A percentile compares a stretch with the other conserved stretches of the same genome.
Conservation (phyloP, 2,329 filamentous ascomycete species). For the Aspergillus uvarum region DNA sequence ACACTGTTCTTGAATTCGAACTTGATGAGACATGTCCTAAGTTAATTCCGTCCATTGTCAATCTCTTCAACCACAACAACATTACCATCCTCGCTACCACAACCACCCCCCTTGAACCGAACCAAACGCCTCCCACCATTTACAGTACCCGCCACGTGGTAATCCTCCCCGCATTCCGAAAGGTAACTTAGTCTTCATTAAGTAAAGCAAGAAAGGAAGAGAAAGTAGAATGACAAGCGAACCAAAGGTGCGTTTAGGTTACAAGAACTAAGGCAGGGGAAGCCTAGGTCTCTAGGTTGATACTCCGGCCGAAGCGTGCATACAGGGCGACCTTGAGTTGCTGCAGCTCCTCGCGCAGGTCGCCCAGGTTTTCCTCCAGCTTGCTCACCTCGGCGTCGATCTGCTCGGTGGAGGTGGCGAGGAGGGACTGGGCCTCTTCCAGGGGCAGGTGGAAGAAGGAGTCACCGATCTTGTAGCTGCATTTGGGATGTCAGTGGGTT, state of each 20-base stretch:
- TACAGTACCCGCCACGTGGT: no score
- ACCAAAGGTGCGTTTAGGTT: neutral
- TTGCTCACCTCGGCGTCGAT: slow-evolving; percentile 74
- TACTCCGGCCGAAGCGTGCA: slow-evolving; percentile 90
- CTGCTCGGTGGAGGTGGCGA: slow-evolving; percentile 67
- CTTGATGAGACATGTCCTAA: no score
- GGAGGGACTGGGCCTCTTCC: slow-evolving; percentile 80
- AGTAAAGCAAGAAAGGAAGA: neutral
- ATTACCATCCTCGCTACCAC: no score
- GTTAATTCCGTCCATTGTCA: no score
- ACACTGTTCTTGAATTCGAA: no score
- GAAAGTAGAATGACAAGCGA: no score
- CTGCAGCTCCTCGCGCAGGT: slow-evolving; percentile 81
- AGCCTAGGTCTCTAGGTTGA: slow-evolving; percentile 84
- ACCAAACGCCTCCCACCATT: no score
- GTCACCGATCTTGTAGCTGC: slow-evolving; percentile 93
- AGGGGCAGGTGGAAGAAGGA: slow-evolving; percentile 87
- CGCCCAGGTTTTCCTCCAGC: slow-evolving; percentile 73
- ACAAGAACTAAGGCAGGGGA: neutral
- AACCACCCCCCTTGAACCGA: no score
- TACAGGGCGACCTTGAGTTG: slow-evolving; percentile 90
- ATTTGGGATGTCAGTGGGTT: slow-evolving; percentile 7
- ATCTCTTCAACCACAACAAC: no score
- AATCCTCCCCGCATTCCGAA: no score
- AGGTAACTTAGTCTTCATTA: neutral